These are phyloP conservation scores for Venturia effusa DNA, from an alignment of 2,329 filamentous ascomycete genomes.

Conservation along the genomic window DNA sequence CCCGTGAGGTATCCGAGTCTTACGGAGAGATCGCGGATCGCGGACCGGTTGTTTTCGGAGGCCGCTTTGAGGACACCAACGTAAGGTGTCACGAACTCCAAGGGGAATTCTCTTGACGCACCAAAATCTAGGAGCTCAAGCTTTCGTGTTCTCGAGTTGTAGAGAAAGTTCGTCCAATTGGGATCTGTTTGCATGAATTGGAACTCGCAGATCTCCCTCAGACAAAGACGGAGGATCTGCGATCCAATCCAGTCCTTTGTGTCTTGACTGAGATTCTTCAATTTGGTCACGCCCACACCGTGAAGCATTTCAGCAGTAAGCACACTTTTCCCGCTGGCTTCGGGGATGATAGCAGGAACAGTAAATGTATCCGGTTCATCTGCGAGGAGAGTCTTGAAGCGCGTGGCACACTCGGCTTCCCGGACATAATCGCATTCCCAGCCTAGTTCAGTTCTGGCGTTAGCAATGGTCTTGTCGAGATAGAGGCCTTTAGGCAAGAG, in stretches of 20 bases:
- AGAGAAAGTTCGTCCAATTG: constrained; percentile 99
- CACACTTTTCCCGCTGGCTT: constrained; percentile 77
- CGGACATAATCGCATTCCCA: constrained; percentile 97
- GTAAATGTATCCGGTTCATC: constrained; percentile 64
- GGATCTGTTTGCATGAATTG: constrained; percentile 98
- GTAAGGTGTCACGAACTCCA: constrained; percentile 69
- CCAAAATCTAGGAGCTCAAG: constrained; percentile 95
- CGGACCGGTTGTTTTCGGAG: constrained; percentile 53
- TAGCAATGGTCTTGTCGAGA: constrained; percentile 93
- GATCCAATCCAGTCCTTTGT: constrained; percentile 95
- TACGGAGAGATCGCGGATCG: constrained; percentile 56
- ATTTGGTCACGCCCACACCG: constrained; percentile 75
- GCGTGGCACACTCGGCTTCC: constrained; percentile 69
- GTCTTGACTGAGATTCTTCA: constrained; percentile 62
- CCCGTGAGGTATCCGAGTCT: constrained; percentile 86
- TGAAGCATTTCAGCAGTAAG: constrained; percentile 89
- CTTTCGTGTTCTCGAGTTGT: constrained; percentile 58
- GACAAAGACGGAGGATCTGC: constrained; percentile 80
- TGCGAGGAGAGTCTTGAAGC: constrained; percentile 68
- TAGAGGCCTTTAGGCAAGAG: constrained; percentile 86
- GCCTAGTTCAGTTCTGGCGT: constrained; percentile 78
- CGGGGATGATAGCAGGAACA: constrained; percentile 65
- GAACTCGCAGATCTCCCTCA: constrained; percentile 90
- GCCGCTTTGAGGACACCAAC: constrained; percentile 72
- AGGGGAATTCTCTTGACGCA: constrained; percentile 75